A percentile compares a stretch with the other conserved stretches of the same genome.
These are phyloP conservation scores for Dujonia santamariae DNA, from an alignment of 1,139 yeast genomes.

Conservation along the genomic window DNA sequence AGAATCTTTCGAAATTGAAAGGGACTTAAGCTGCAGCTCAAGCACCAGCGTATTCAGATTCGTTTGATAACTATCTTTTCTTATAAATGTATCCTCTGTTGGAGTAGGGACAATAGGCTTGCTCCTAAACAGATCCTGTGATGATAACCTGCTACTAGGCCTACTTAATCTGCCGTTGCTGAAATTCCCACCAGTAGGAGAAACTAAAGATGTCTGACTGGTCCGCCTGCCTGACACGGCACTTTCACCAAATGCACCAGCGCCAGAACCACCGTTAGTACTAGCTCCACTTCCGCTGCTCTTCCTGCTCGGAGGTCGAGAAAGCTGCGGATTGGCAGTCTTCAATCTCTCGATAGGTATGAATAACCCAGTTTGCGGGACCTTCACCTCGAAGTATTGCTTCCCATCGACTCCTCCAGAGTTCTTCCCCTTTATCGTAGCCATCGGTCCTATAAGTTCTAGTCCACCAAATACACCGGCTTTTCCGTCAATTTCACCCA, in stretches of 20 bases:
- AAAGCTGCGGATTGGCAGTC: constrained; percentile 29
- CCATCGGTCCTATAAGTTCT: constrained; percentile 65
- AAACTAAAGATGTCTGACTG: neutral
- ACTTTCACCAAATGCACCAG: neutral
- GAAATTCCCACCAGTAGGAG: constrained; percentile 2
- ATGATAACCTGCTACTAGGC: constrained; percentile 4
- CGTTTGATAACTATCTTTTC: too few species aligned
- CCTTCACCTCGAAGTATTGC: constrained; percentile 48
- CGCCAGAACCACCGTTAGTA: neutral
- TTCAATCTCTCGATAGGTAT: constrained; percentile 64
- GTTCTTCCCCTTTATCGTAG: constrained; percentile 45
- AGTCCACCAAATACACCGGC: constrained; percentile 84
- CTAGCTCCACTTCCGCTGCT: neutral
- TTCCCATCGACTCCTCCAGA: constrained; percentile 43
- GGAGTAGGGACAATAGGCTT: neutral
- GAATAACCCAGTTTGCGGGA: constrained; percentile 71
- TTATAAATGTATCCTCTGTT: neutral
- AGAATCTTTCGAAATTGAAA: constrained; percentile 4
- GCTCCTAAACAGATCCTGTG: too few species aligned
- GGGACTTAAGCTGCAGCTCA: constrained; percentile 4
- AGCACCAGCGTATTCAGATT: neutral
- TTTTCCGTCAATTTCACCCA: constrained; percentile 74
- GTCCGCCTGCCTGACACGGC: neutral
- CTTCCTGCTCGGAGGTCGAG: constrained; percentile 11
- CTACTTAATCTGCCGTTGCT: constrained; percentile 1